Base-by-base conservation (phyloP, 805 yeast species). In the Metschnikowia gelsemii region DNA sequence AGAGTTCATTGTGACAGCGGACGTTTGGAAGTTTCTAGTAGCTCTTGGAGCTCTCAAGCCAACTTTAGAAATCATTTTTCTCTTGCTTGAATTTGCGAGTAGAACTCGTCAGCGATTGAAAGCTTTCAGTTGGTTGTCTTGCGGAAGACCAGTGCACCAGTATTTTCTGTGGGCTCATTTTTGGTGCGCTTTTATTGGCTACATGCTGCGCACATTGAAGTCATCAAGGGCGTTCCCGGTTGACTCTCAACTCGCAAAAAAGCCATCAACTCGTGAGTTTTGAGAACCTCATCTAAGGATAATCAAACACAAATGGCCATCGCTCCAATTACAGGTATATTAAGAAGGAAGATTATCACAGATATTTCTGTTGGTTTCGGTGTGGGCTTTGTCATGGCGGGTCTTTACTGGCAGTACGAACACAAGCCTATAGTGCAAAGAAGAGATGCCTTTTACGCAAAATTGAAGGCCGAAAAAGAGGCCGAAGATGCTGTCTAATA, bases 401-500 rank as follows among this genome's bases (percentile, higher is more conserved):
- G 83, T 47, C 71, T 75, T 51, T 77, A 75, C 69, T 89, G 91
- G 93, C 84, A 96, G 87, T 80, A 81, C 78, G 86, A 70, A 57
- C 97, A 90, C 84, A 82, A 78, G 73, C 78, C 81, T 26, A 55
- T 73, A 47, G 84, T 87, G 43, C 75, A 75, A 53, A 75, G 71
- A 59, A 86, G 96, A 78, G 97, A 90, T 66, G 81, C 78, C 44
- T 88, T 80, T 79, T 90, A 90, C 70, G 80, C 83, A 49, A 73
- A 80, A 56, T 71, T 85, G 64, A 91, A 89, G 55, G 81, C 82
- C 62, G 75, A 81, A 70, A 84, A 84, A 75, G 76, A 75, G 54
- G 72, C 75, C 47, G 82, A 78, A 61, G 80, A 76, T 42, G 49
- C 71, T 31, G 67, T 42, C 35, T 52, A 35, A 47, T 18, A 11